These are phyloP conservation scores for Ophiocordyceps unilateralis DNA, from an alignment of 2,329 filamentous ascomycete species.

Conservation along the genomic window DNA sequence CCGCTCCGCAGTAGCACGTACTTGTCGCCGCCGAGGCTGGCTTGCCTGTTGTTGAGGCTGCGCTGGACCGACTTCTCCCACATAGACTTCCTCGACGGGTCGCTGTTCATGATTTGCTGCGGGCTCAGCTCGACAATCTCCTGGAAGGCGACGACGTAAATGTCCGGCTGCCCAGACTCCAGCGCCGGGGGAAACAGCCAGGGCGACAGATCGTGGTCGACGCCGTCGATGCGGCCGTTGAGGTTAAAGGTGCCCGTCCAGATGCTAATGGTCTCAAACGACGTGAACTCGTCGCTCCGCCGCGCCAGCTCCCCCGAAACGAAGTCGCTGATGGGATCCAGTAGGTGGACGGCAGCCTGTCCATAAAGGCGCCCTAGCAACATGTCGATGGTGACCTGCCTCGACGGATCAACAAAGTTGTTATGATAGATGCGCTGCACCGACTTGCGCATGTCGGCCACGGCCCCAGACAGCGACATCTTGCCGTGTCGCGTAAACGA, in stretches of 20 bases:
- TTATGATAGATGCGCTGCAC: constrained; percentile 92
- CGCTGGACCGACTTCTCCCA: constrained; percentile 75
- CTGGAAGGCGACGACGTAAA: constrained; percentile 85
- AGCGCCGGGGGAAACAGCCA: constrained; percentile 60
- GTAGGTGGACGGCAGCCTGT: constrained; percentile 69
- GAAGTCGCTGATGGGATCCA: constrained; percentile 87
- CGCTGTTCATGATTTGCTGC: constrained; percentile 97
- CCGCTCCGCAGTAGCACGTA: constrained; percentile 86
- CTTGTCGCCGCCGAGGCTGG: constrained; percentile 46
- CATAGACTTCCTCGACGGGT: constrained; percentile 64
- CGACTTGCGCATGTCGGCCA: constrained; percentile 91
- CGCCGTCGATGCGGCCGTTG: constrained; percentile 69
- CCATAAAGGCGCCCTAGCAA: constrained; percentile 72
- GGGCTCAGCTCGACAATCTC: constrained; percentile 97
- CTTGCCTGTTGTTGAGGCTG: constrained; percentile 58
- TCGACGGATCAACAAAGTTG: constrained; percentile 85
- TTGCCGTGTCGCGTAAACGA: constrained; percentile 90
- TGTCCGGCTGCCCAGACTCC: constrained; percentile 53
- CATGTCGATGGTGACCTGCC: constrained; percentile 90
- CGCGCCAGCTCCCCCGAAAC: constrained; percentile 62
- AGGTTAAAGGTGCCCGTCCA: constrained; percentile 88
- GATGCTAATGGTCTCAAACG: constrained; percentile 56
- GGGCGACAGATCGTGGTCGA: constrained; percentile 60
- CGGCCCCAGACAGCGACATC: constrained; percentile 82
- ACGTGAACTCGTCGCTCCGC: constrained; percentile 55